phyloP scores from a whole-genome alignment of 176 grass and related monocot genomes.

The Aegilops sharonensis region DNA sequence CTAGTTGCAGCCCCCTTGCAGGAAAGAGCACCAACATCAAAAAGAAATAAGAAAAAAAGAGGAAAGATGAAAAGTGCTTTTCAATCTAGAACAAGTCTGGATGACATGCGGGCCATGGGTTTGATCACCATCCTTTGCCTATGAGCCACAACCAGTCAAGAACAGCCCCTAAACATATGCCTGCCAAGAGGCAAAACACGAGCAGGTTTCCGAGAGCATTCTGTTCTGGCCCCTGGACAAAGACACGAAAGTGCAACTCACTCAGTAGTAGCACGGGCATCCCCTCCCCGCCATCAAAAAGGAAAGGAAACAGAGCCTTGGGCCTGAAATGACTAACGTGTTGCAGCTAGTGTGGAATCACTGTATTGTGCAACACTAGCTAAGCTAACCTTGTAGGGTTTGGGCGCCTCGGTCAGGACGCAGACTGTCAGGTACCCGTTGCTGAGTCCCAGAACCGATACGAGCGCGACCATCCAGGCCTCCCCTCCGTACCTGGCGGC shows the following conservation, averaged over 20 bases:
- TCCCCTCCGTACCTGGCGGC: constrained; percentile 56
- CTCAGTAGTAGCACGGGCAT: not conserved
- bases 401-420: constrained; percentile 52
- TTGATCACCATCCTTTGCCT: constrained; percentile 67
- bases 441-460: constrained; percentile 51
- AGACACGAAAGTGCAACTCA: not conserved
- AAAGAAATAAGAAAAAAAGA: too few relatives aligned
- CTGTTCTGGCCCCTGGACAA: constrained; percentile 66
- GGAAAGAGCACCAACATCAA: too few relatives aligned
- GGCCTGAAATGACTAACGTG: too few relatives aligned
- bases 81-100: too few relatives aligned
- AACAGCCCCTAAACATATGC: constrained; percentile 53
- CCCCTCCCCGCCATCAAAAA: not conserved
- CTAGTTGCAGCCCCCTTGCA: too few relatives aligned
- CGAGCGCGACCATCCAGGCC: constrained; percentile 63
- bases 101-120: not conserved
- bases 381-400: constrained; percentile 53
- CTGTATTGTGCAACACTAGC: not conserved
- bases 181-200: constrained; percentile 51
- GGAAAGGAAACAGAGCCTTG: not conserved
- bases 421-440: constrained; percentile 69
- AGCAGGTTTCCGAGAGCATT: constrained; percentile 79
- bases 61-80: not conserved
- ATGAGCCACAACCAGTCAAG: constrained; percentile 83
- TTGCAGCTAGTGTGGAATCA: too few relatives aligned